Base-by-base conservation (phyloP, 805 yeast genomes). In the Pichia pseudocactophila region DNA sequence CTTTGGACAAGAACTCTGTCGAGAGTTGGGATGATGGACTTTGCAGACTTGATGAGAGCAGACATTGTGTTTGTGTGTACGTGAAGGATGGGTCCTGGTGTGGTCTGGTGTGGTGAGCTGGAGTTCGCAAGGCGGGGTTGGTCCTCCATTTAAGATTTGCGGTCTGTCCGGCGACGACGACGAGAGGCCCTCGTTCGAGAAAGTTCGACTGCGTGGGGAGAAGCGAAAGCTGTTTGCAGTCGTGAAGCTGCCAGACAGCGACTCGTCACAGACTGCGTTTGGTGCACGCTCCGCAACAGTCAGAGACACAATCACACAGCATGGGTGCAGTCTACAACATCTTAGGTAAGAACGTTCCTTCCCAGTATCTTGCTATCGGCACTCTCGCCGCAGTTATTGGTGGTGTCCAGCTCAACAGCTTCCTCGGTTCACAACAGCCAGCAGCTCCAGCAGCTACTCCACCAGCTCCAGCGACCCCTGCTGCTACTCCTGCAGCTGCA, bases 1-100 rank as follows among this genome's bases (percentile, higher is more conserved):
- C 97, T 84, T 72, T 89, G 97, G 49, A 92, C 96, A 50, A 92
- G 78, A 48, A 92, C 90, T 70, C 98, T 83, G 80, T 92, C 97
- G 55, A 92, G 74, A 55, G 94, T 78, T 50, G 98, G 98, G 53
- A 82, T 80, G 61, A 92, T 82, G 46, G 87, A 76, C 69, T 87
- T 82, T 57, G 86, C 92, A 52, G 85, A 79, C 66, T 85, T 87
- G 62, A 83, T 68, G 51, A 83, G 61, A 39, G 88, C 30, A 27
- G 38, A 40, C 39, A 36, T 32, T 32, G 12, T 34, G 26, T 15
- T 26, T 31, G 10, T 7, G n/a, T 22, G 15, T 34, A 10, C 15
- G 16, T 15, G 32, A 7, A 7, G 32, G 32, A 30, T 22, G 5
- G 25, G 5, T 6, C 7, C 25, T 22, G 8, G 5, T 22, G 25